Conservation (phyloP, 768 basidiomycete genomes). For the Megacollybia marginata region DNA sequence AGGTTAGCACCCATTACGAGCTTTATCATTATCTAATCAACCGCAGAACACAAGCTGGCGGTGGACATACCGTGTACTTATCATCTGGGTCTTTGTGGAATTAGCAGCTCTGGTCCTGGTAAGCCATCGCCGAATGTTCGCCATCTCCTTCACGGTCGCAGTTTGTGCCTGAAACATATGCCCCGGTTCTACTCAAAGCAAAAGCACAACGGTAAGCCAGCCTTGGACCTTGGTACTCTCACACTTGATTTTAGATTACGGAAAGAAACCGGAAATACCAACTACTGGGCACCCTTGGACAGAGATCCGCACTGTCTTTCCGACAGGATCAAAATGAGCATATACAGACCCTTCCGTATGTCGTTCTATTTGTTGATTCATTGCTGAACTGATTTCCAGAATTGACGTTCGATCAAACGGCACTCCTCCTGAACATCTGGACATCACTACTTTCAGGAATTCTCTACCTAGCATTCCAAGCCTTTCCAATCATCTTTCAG, state of each 20-base stretch:
- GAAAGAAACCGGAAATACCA: slow-evolving; percentile 41
- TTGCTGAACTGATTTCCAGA: slow-evolving; percentile 27
- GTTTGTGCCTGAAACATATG: slow-evolving; percentile 70
- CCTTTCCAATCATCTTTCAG: slow-evolving; percentile 43
- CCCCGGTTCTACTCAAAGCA: slow-evolving; percentile 47
- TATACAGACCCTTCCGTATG: slow-evolving; percentile 69
- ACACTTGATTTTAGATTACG: slow-evolving; percentile 35
- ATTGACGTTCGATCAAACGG: slow-evolving; percentile 71
- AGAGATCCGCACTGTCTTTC: slow-evolving; percentile 33
- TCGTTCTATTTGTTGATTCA: slow-evolving; percentile 4
- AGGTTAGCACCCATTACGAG: slow-evolving; percentile 26
- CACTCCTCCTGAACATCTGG: slow-evolving; percentile 55
- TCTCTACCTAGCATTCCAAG: slow-evolving; percentile 57
- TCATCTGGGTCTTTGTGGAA: slow-evolving; percentile 64
- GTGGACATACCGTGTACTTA: slow-evolving; percentile 69
- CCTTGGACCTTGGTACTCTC: neutral
- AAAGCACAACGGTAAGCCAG: slow-evolving; percentile 47
- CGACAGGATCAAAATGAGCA: slow-evolving; percentile 46
- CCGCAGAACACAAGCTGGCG: slow-evolving; percentile 52
- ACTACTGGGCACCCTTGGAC: slow-evolving; percentile 58
- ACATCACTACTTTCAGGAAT: slow-evolving; percentile 52
- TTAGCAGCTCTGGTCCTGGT: slow-evolving; percentile 44
- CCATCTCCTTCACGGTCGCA: slow-evolving; percentile 13
- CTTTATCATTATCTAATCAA: neutral
- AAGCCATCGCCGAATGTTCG: slow-evolving; percentile 8